These are phyloP conservation scores for Straminergon stramineum DNA, from an alignment of 225 moss, liverwort and hornwort genomes.

Conservation along the genomic window DNA sequence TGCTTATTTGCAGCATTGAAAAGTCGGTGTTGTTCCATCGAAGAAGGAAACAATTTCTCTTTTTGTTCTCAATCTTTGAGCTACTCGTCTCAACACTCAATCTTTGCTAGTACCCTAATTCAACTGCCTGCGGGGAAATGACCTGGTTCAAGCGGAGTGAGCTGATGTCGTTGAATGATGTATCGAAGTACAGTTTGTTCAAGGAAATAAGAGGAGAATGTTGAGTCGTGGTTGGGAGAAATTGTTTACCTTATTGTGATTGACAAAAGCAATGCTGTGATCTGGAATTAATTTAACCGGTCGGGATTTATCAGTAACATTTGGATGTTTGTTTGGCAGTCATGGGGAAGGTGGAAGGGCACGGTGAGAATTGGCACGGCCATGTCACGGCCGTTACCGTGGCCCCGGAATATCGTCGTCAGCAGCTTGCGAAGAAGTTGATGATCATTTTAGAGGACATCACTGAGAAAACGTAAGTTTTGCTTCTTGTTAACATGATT, in stretches of 20 bases:
- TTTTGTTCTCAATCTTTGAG: not conserved
- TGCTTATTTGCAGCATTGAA: slow-evolving; percentile 5
- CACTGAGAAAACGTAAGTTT: slow-evolving; percentile 55
- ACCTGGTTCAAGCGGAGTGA: not conserved
- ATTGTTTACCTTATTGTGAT: not conserved
- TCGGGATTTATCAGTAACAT: not conserved
- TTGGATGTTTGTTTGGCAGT: slow-evolving; percentile 17
- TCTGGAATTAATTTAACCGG: not conserved
- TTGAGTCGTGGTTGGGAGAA: not conserved
- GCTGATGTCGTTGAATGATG: not conserved
- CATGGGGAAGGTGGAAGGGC: slow-evolving; percentile 83
- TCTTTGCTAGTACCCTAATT: not conserved
- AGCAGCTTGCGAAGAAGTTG: slow-evolving; percentile 73
- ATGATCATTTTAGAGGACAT: slow-evolving; percentile 72
- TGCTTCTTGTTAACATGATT: not conserved
- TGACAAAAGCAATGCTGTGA: not conserved
- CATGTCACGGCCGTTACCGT: slow-evolving; percentile 73
- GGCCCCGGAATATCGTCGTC: slow-evolving; percentile 66
- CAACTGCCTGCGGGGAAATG: not conserved
- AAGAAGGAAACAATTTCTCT: not conserved
- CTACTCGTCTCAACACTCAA: not conserved
- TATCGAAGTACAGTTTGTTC: not conserved
- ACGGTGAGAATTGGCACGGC: slow-evolving; percentile 66
- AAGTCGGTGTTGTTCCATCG: slow-evolving; percentile 12
- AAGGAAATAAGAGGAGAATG: not conserved